Base-by-base conservation (phyloP, 208 protist species). In the Wallacemonas sp. region DNA sequence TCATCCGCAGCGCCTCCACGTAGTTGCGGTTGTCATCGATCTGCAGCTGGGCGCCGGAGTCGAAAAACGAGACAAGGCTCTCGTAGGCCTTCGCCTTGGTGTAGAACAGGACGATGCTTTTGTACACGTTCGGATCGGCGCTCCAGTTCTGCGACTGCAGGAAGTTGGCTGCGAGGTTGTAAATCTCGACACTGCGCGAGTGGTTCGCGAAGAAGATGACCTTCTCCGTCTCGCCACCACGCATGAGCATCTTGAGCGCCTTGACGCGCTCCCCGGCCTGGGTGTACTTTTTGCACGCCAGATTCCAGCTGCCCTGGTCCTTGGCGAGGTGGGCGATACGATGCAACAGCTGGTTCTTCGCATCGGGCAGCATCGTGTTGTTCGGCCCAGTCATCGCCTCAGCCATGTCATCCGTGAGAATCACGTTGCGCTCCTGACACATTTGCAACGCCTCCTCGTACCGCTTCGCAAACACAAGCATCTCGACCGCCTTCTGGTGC, bases 21-120 rank as follows among this genome's bases (percentile, higher is more conserved):
- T 99, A 99, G 80, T 98, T 88, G 24, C 95, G 84, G 78, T 97
- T 92, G 65, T 99, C 98, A 65, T 99, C 98, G 58, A 99, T 98
- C 41, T 98, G 94, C 34, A 98, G 36, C 74, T 98, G 95, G 23
- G 95, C 87, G 57, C 94, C 98, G 2, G 90, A 75, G 60, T 98
- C 95, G 74, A 89, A 98, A 65, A 98, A 99, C 23, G 70, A 77
- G 30, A 87, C 68, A 14, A 99, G 83, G 57, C 78, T 93, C 0
- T 93, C 80, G 57, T 80, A 96, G 17, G 94, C 96, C 63, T 98
- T 98, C 2, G 96, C 94, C 68, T 98, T 98, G 38, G 86, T 98
- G 81, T 99, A 99, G 77, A 99, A 99, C 30, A 80, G 70, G 16
- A 99, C 81, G 78, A 99, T 99, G 69, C 81, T 85, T 76, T 98